A percentile compares a stretch with the other conserved stretches of the same genome.
Conservation (phyloP, 148 eudicot genomes). For the Fallopia convolvulus region DNA sequence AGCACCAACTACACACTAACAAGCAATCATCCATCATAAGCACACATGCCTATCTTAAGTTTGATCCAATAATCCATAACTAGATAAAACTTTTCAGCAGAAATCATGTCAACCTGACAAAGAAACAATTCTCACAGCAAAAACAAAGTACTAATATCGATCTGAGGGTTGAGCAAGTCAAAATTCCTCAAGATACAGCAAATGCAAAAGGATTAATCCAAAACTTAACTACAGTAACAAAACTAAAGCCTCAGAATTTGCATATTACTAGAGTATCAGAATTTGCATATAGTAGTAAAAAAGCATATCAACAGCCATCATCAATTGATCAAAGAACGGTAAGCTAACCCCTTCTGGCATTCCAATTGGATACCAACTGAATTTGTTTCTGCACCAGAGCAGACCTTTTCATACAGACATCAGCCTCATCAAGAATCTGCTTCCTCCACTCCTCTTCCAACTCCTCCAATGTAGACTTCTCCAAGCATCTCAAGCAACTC, state of each 20-base stretch:
- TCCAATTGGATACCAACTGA: slow-evolving; percentile 23
- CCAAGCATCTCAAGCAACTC: slow-evolving; percentile 10
- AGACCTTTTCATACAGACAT: slow-evolving; percentile 16
- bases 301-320: slow-evolving; percentile 4
- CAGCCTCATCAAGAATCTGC: slow-evolving; percentile 24
- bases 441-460: slow-evolving; percentile 40
- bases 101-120: background rate
- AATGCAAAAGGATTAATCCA: background rate
- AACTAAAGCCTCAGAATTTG: background rate
- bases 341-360: slow-evolving; percentile 3
- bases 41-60: background rate
- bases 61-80: background rate
- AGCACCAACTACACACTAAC: background rate
- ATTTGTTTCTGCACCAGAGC: slow-evolving; percentile 26
- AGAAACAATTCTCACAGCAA: background rate
- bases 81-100: background rate
- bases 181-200: background rate
- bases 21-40: background rate
- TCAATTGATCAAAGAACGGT: background rate
- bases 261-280: background rate
- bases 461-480: slow-evolving; percentile 21
- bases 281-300: background rate
- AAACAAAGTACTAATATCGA: background rate
- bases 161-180: background rate
- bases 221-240: background rate